These are phyloP conservation scores for Fusarium sp. DNA, from an alignment of 2,329 filamentous ascomycete genomes.

Conservation along the genomic window DNA sequence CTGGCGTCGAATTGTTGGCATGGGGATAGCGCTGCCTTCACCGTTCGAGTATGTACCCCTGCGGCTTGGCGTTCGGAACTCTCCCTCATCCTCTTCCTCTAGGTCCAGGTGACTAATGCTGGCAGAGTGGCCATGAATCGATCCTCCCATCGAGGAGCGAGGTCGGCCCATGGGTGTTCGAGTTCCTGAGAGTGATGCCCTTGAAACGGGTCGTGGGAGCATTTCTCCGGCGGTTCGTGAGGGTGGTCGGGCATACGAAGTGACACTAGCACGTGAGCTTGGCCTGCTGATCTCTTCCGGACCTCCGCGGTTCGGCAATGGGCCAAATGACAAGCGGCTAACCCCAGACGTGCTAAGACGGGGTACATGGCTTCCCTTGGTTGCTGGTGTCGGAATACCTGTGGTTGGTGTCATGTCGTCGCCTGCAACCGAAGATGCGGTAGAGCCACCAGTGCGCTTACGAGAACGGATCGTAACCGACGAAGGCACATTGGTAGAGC, in stretches of 20 bases:
- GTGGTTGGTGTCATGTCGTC: constrained; percentile 63
- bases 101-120: constrained; percentile 67
- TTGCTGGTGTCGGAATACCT: constrained; percentile 50
- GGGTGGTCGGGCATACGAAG: constrained; percentile 63
- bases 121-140: constrained; percentile 65
- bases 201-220: constrained; percentile 70
- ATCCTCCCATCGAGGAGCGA: constrained; percentile 75
- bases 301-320: constrained; percentile 63
- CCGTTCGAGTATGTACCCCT: constrained; percentile 63
- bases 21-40: constrained; percentile 59
- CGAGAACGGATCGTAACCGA: constrained; percentile 73
- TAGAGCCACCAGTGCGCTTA: constrained; percentile 72
- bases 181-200: constrained; percentile 67
- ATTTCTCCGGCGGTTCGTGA: constrained; percentile 61
- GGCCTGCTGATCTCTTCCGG: constrained; percentile 66
- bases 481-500: constrained; percentile 58
- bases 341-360: constrained; percentile 71
- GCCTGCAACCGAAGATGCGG: constrained; percentile 59
- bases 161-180: constrained; percentile 76
- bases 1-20: constrained; percentile 55
- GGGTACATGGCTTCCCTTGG: constrained; percentile 61
- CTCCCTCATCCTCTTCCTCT: constrained; percentile 53
- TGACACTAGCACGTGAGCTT: constrained; percentile 75
- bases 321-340: constrained; percentile 71
- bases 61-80: constrained; percentile 63